Conservation (phyloP, 1,284 basidiomycete species). For the Boletus calvinii region DNA sequence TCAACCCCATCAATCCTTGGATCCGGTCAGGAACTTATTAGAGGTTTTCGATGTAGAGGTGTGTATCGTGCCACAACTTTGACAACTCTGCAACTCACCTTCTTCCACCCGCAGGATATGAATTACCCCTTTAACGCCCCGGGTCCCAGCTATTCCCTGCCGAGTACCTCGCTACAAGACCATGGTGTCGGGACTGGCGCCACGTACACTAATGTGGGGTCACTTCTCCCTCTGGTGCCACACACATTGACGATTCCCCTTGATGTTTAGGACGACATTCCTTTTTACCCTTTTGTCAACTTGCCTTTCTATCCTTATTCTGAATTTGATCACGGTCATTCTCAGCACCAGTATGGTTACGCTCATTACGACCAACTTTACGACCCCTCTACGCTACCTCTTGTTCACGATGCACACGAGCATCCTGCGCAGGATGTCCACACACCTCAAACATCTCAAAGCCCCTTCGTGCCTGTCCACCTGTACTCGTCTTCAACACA, state of each 20-base stretch:
- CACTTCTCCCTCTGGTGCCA: background rate
- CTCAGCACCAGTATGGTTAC: background rate
- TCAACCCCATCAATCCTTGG: constrained; percentile 3
- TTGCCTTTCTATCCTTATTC: background rate
- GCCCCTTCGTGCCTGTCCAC: background rate
- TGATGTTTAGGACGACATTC: constrained; percentile 9
- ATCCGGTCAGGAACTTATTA: constrained; percentile 2
- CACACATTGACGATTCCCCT: background rate
- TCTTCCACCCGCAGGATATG: constrained; percentile 9
- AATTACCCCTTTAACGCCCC: background rate
- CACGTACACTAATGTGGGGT: constrained; percentile 13
- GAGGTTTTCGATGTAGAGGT: constrained; percentile 12
- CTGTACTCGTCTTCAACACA: constrained; percentile 1
- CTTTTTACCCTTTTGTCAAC: background rate
- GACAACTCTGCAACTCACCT: background rate
- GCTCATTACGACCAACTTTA: background rate
- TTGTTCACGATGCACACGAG: background rate
- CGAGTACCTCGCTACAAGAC: background rate
- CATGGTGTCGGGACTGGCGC: constrained; percentile 1
- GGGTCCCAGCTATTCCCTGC: background rate
- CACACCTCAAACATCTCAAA: constrained; percentile 4
- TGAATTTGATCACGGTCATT: background rate
- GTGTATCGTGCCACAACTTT: constrained; percentile 7
- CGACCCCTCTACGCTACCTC: background rate
- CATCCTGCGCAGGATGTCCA: background rate